Evolutionary conservation across 2,329 filamentous ascomycete genomes (phyloP).

Genomic region (Aspergillus spinulosporus): DNA sequence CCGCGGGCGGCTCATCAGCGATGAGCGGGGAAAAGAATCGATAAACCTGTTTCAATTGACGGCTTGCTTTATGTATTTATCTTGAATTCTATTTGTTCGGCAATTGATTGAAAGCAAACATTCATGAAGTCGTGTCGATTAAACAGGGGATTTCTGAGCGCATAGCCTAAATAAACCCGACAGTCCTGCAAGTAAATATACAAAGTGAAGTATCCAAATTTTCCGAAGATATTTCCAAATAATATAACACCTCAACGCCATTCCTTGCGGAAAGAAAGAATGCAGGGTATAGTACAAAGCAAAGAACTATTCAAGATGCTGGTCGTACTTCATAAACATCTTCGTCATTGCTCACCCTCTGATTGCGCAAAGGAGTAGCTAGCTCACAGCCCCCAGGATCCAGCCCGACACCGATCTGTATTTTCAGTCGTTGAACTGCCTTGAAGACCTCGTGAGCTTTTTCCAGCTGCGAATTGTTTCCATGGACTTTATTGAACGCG

Average conservation of each 20-base stretch:
- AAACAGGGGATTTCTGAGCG: not conserved
- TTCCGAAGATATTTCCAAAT: not conserved
- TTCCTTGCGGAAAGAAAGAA: not conserved
- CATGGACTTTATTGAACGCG: conserved; percentile 46
- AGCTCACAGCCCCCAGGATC: conserved; percentile 55
- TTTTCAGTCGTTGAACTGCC: conserved; percentile 52
- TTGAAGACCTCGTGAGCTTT: conserved; percentile 49
- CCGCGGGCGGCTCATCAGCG: conserved; percentile 20
- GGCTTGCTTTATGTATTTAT: not conserved
- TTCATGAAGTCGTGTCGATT: not conserved
- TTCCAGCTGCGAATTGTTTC: conserved; percentile 44
- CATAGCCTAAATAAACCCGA: not conserved
- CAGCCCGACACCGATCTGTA: conserved; percentile 53
- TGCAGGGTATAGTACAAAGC: not conserved
- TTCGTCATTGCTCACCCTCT: conserved; percentile 54
- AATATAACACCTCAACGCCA: conserved; percentile 4
- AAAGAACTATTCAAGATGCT: not conserved
- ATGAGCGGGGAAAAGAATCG: conserved; percentile 19
- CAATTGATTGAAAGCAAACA: not conserved
- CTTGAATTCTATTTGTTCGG: conserved; percentile 1
- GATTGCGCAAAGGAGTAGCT: conserved; percentile 53
- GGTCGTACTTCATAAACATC: conserved; percentile 41
- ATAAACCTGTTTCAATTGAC: conserved; percentile 6
- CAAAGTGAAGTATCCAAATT: not conserved
- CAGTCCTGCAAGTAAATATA: not conserved